phyloP scores from a whole-genome alignment of 306 rosid genomes.

The Cyclanthera cordifolia region DNA sequence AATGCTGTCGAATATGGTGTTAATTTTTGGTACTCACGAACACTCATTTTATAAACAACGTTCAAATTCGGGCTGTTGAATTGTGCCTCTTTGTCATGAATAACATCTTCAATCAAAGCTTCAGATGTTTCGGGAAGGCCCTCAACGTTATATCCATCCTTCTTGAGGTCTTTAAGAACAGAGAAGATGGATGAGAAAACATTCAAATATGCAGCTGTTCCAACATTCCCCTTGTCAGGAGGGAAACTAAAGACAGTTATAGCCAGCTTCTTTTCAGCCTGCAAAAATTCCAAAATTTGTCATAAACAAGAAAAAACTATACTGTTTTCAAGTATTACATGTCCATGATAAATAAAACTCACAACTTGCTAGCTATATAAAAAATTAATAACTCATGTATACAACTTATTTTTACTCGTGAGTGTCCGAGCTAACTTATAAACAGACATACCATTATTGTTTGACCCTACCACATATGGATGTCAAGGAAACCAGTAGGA shows the following conservation, averaged over 20 bases:
- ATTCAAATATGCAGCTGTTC: slow-evolving; percentile 93
- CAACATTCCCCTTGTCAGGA: slow-evolving; percentile 97
- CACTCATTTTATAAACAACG: slow-evolving; percentile 81
- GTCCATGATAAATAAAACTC: neutral
- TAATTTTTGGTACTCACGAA: slow-evolving; percentile 67
- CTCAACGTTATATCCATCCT: slow-evolving; percentile 79
- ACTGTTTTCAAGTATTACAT: neutral
- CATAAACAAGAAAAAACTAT: neutral
- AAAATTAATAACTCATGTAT: neutral
- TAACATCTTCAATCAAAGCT: slow-evolving; percentile 75
- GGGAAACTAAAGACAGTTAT: slow-evolving; percentile 98
- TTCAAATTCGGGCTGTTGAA: slow-evolving; percentile 94
- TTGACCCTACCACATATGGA: too few relatives aligned
- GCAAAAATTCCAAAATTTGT: slow-evolving; percentile 19
- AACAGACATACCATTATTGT: too few relatives aligned
- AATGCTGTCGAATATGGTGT: slow-evolving; percentile 74
- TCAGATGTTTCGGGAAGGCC: slow-evolving; percentile 91
- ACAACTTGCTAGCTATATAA: neutral
- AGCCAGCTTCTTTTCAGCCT: slow-evolving; percentile 78
- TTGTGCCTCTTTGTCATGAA: slow-evolving; percentile 97
- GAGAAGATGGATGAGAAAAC: slow-evolving; percentile 89
- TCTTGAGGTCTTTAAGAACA: slow-evolving; percentile 63
- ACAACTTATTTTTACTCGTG: too few relatives aligned
- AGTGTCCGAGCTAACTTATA: too few relatives aligned
- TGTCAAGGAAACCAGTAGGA: too few relatives aligned